Conservation (phyloP, 2,329 filamentous ascomycete genomes). For the Pseudogymnoascus sp. region DNA sequence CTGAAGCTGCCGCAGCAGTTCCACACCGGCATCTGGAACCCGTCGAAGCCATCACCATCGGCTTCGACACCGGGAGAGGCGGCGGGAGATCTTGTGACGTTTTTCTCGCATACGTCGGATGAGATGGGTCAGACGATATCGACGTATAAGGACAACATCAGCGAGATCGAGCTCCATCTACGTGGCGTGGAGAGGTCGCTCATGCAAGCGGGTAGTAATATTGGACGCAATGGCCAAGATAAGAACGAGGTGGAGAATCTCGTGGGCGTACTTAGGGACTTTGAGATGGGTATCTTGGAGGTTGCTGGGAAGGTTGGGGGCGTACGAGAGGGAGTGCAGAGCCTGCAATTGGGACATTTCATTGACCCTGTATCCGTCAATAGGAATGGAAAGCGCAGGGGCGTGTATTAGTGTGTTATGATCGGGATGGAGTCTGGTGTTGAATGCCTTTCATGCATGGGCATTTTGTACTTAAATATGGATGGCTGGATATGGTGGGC, state of each 20-base stretch:
- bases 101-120: conserved; percentile 56
- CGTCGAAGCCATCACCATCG: conserved; percentile 35
- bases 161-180: conserved; percentile 59
- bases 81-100: conserved; percentile 53
- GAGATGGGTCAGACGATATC: conserved; percentile 53
- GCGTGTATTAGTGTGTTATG: conserved; percentile 10
- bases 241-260: conserved; percentile 45
- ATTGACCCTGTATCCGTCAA: conserved; percentile 10
- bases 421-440: conserved; percentile 5
- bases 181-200: conserved; percentile 55
- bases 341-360: conserved; percentile 42
- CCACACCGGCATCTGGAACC: conserved; percentile 39
- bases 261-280: conserved; percentile 54
- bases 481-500: not conserved
- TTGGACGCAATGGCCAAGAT: conserved; percentile 20
- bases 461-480: conserved; percentile 5
- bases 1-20: conserved; percentile 59
- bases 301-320: conserved; percentile 54
- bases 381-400: conserved; percentile 7
- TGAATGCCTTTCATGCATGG: not conserved
- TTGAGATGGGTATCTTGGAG: conserved; percentile 57
- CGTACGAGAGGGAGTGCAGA: conserved; percentile 54
- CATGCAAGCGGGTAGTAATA: conserved; percentile 38
- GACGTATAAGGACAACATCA: conserved; percentile 50
- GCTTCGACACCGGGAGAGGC: conserved; percentile 38